phyloP scores from a whole-genome alignment of 768 basidiomycete species.

The Boletus insuetus region DNA sequence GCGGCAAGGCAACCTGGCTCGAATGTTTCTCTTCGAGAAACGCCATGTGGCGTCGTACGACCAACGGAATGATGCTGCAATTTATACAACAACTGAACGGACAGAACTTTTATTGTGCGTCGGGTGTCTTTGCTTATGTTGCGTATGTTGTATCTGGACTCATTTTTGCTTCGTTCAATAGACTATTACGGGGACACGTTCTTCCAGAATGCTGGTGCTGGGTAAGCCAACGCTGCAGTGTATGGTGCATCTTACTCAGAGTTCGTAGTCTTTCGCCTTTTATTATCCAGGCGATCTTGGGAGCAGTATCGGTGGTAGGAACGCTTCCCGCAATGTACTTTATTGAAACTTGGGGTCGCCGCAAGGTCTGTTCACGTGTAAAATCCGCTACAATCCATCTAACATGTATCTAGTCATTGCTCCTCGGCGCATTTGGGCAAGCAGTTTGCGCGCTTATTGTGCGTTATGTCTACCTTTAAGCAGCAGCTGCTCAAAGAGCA shows the following conservation, averaged over 20 bases:
- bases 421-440: constrained; percentile 61
- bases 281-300: constrained; percentile 72
- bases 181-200: constrained; percentile 81
- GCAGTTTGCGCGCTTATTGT: constrained; percentile 63
- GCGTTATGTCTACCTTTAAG: constrained; percentile 12
- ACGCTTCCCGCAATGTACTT: constrained; percentile 66
- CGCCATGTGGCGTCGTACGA: constrained; percentile 67
- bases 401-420: constrained; percentile 47
- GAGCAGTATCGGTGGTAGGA: constrained; percentile 70
- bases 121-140: not conserved
- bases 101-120: constrained; percentile 76
- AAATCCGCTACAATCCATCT: not conserved
- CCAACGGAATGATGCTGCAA: constrained; percentile 81
- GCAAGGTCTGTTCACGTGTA: constrained; percentile 41
- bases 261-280: constrained; percentile 55
- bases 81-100: constrained; percentile 81
- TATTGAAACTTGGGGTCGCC: constrained; percentile 75
- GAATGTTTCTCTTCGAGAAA: constrained; percentile 75
- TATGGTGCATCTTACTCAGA: not conserved
- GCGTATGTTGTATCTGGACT: constrained; percentile 1
- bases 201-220: constrained; percentile 70
- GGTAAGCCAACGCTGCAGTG: constrained; percentile 34
- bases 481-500: not conserved
- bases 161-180: constrained; percentile 27
- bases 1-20: constrained; percentile 74